Percentiles rank a stretch among this genome's conserved stretches.
Evolutionary conservation across 768 basidiomycete species (phyloP).

Genomic region (Russula abietina): DNA sequence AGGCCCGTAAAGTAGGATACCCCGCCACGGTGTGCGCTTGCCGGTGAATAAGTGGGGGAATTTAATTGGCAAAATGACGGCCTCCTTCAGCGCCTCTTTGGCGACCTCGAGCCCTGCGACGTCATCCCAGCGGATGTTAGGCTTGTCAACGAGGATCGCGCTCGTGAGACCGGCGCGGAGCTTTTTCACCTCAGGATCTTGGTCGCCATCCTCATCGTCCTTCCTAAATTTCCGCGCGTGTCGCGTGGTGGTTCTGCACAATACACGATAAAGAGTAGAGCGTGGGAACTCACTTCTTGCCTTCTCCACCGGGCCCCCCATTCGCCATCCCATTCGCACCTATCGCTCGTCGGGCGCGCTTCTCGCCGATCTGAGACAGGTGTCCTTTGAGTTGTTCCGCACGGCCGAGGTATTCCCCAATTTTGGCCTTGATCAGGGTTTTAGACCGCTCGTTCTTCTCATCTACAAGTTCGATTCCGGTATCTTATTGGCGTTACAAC

Average conservation of each 20-base stretch:
- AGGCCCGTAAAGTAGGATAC: conserved; percentile 93
- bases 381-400: conserved; percentile 91
- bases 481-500: background rate
- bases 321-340: conserved; percentile 43
- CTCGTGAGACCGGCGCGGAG: conserved; percentile 83
- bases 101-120: conserved; percentile 94
- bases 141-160: conserved; percentile 88
- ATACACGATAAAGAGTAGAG: background rate
- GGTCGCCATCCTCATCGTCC: conserved; percentile 59
- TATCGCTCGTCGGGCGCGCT: conserved; percentile 46
- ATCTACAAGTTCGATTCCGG: conserved; percentile 38
- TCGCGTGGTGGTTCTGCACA: background rate
- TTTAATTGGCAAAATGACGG: conserved; percentile 99
- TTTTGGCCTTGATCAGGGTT: conserved; percentile 76
- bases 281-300: conserved; percentile 34
- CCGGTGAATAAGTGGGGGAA: conserved; percentile 98
- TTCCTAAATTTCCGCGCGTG: conserved; percentile 29
- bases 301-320: conserved; percentile 34
- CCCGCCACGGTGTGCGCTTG: conserved; percentile 95
- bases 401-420: conserved; percentile 84
- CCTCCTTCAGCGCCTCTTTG: conserved; percentile 94
- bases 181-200: conserved; percentile 93
- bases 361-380: conserved; percentile 59
- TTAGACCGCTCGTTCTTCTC: conserved; percentile 96
- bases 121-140: conserved; percentile 97